Evolutionary conservation across 768 basidiomycete species (phyloP).

Genomic region (Termitomyces sp.): DNA sequence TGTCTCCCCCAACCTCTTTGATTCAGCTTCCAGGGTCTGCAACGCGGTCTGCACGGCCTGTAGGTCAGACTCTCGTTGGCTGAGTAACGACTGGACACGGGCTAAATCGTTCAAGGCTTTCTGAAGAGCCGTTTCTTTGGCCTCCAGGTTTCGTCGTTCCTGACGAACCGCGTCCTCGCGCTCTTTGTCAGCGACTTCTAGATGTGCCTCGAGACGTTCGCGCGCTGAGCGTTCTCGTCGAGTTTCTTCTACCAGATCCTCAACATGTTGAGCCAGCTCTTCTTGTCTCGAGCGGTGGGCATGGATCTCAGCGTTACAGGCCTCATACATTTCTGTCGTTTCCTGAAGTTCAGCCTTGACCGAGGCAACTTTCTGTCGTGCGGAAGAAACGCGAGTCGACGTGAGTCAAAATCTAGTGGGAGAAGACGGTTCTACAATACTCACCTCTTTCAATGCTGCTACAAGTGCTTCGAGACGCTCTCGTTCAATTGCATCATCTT

Average conservation of each 20-base stretch:
- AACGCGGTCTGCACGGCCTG: constrained; percentile 66
- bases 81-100: constrained; percentile 56
- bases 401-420: neutral
- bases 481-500: constrained; percentile 70
- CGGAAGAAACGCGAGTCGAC: neutral
- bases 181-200: constrained; percentile 54
- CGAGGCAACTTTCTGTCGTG: constrained; percentile 57
- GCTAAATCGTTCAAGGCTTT: constrained; percentile 60
- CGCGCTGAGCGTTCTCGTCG: constrained; percentile 54
- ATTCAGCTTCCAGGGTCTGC: constrained; percentile 68
- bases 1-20: constrained; percentile 76
- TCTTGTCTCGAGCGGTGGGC: constrained; percentile 70
- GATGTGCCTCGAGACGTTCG: constrained; percentile 47
- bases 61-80: constrained; percentile 74
- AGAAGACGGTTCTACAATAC: constrained; percentile 14
- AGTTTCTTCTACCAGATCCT: constrained; percentile 62
- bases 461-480: constrained; percentile 65
- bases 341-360: constrained; percentile 67
- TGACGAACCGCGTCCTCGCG: constrained; percentile 57
- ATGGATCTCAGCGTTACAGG: constrained; percentile 56
- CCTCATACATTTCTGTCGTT: constrained; percentile 59
- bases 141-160: constrained; percentile 61
- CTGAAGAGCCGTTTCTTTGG: constrained; percentile 64
- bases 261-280: constrained; percentile 69
- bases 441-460: constrained; percentile 76